Evolutionary conservation across 1,284 basidiomycete genomes (phyloP).

Genomic region (Austroboletus niveus): DNA sequence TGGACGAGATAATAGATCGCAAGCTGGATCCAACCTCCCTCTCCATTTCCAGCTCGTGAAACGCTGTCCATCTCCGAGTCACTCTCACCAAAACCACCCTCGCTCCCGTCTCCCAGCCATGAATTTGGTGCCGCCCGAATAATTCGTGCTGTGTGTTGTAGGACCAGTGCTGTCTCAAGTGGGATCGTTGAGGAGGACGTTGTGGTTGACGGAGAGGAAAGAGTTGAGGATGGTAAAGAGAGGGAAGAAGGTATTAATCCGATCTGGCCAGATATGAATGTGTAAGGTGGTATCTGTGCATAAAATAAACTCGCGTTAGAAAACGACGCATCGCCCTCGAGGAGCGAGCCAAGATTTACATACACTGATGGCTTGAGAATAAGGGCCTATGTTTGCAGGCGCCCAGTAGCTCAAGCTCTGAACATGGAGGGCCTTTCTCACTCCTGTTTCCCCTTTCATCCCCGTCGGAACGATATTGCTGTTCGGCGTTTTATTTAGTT

Average conservation of each 20-base stretch:
- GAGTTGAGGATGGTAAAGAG: conserved; percentile 49
- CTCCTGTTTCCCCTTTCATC: conserved; percentile 19
- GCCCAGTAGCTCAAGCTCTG: conserved; percentile 98
- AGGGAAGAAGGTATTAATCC: conserved; percentile 81
- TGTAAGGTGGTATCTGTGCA: conserved; percentile 64
- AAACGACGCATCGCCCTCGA: conserved; percentile 5
- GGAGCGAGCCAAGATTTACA: conserved; percentile 27
- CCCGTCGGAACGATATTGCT: conserved; percentile 28
- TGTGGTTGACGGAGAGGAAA: not conserved
- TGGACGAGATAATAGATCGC: conserved; percentile 65
- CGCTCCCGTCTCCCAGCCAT: conserved; percentile 22
- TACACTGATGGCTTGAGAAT: conserved; percentile 89
- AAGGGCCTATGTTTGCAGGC: conserved; percentile 98
- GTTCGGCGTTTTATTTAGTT: conserved; percentile 22
- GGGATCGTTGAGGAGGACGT: conserved; percentile 41
- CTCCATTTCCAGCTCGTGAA: conserved; percentile 11
- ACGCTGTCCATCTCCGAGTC: conserved; percentile 12
- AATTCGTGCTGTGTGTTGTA: conserved; percentile 82
- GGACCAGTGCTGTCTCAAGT: conserved; percentile 68
- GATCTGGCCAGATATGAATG: conserved; percentile 95
- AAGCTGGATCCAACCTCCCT: conserved; percentile 58
- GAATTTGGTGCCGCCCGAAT: conserved; percentile 41
- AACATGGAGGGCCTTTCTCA: conserved; percentile 82
- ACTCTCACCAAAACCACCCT: conserved; percentile 24
- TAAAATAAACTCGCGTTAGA: not conserved